Evolutionary conservation across 805 yeast species (phyloP).

Genomic region (Wickerhamiella azyma): DNA sequence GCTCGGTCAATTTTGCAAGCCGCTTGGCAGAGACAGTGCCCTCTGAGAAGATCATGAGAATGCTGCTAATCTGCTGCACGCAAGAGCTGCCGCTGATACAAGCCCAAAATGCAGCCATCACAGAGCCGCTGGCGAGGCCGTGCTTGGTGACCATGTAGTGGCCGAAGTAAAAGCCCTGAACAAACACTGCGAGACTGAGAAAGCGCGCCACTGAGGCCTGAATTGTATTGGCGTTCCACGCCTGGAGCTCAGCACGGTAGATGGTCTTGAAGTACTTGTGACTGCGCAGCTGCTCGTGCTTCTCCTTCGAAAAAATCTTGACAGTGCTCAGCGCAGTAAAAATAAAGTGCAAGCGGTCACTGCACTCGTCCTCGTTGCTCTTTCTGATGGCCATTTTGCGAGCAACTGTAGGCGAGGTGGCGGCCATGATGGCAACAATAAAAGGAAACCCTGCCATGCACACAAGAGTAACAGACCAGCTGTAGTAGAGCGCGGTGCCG

Average conservation of each 20-base stretch:
- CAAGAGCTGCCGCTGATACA: constrained; percentile 60
- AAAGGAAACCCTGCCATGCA: constrained; percentile 68
- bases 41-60: constrained; percentile 49
- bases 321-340: constrained; percentile 47
- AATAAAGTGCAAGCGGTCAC: constrained; percentile 59
- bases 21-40: constrained; percentile 55
- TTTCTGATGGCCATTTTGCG: constrained; percentile 45
- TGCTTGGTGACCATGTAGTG: constrained; percentile 44
- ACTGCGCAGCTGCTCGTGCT: constrained; percentile 37
- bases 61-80: constrained; percentile 40
- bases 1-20: constrained; percentile 31
- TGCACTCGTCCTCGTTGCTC: constrained; percentile 36
- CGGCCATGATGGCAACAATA: constrained; percentile 30
- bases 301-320: constrained; percentile 45
- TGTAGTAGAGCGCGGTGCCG: constrained; percentile 46
- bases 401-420: constrained; percentile 40
- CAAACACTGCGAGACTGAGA: constrained; percentile 59
- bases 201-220: constrained; percentile 46
- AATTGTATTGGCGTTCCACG: constrained; percentile 34
- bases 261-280: constrained; percentile 25
- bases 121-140: constrained; percentile 42
- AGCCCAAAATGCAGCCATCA: constrained; percentile 71
- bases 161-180: constrained; percentile 91
- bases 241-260: constrained; percentile 30
- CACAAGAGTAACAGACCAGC: constrained; percentile 77